phyloP scores from a whole-genome alignment of 2,329 filamentous ascomycete species.

The Hyphodiscus sp. region DNA sequence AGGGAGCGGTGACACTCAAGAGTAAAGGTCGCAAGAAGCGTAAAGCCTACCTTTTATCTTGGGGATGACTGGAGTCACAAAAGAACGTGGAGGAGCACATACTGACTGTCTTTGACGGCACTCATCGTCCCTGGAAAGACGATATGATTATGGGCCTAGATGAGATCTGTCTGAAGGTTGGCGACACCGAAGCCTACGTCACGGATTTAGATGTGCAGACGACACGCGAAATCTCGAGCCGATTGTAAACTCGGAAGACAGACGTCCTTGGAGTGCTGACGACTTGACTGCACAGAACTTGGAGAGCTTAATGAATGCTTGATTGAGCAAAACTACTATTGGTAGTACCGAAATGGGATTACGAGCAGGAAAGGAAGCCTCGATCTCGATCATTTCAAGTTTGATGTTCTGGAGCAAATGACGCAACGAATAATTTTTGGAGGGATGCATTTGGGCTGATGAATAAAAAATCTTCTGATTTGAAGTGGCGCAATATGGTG shows the following conservation, averaged over 20 bases:
- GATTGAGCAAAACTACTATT: neutral
- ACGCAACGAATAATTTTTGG: no score
- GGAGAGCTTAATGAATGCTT: neutral
- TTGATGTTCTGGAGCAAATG: no score
- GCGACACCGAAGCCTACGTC: constrained; percentile 37
- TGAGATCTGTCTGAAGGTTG: constrained; percentile 77
- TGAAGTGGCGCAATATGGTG: no score
- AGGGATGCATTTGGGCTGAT: no score
- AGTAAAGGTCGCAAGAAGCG: neutral
- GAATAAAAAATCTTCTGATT: no score
- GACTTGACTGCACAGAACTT: neutral
- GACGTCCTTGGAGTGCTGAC: neutral
- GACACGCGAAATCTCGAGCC: neutral
- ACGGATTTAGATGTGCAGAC: neutral
- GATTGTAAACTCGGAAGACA: neutral
- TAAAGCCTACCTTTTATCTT: neutral
- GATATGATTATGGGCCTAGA: constrained; percentile 96
- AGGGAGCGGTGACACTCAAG: neutral
- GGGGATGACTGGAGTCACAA: neutral
- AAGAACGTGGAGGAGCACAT: constrained; percentile 98
- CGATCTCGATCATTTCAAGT: neutral
- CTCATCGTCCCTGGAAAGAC: constrained; percentile 84
- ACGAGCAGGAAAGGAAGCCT: neutral
- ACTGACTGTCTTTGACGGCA: constrained; percentile 82
- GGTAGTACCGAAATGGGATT: neutral